These are phyloP conservation scores for Mycena crocata DNA, from an alignment of 768 basidiomycete genomes.

Conservation along the genomic window DNA sequence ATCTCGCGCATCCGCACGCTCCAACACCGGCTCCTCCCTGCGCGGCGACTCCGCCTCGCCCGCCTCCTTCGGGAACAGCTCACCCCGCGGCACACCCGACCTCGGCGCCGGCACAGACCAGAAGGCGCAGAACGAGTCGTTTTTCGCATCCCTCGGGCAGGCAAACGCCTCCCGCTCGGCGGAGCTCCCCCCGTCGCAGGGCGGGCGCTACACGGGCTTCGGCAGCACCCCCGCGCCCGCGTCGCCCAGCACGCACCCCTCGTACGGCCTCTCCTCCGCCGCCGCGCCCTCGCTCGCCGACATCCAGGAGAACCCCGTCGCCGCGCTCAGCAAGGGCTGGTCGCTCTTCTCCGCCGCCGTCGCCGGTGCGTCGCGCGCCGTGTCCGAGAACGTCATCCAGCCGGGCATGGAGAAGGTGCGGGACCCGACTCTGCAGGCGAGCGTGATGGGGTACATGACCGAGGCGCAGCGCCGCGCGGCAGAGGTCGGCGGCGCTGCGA, in stretches of 20 bases:
- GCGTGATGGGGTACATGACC: slow-evolving; percentile 76
- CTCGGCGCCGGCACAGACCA: slow-evolving; percentile 59
- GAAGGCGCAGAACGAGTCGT: slow-evolving; percentile 87
- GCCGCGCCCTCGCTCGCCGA: slow-evolving; percentile 84
- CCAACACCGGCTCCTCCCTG: slow-evolving; percentile 56
- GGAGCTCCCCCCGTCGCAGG: slow-evolving; percentile 91
- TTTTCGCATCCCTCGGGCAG: slow-evolving; percentile 86
- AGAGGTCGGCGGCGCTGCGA: slow-evolving; percentile 70
- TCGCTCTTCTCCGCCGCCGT: slow-evolving; percentile 92
- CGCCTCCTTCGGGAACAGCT: slow-evolving; percentile 58
- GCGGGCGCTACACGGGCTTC: slow-evolving; percentile 94
- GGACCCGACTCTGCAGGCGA: slow-evolving; percentile 85
- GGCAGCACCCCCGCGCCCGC: slow-evolving; percentile 83
- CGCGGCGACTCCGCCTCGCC: slow-evolving; percentile 71
- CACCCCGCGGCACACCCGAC: slow-evolving; percentile 58
- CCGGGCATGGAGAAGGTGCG: slow-evolving; percentile 85
- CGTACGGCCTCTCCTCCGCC: slow-evolving; percentile 80
- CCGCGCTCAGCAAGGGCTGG: slow-evolving; percentile 94
- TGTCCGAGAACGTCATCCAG: slow-evolving; percentile 90
- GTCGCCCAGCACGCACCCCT: slow-evolving; percentile 66
- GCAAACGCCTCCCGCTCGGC: slow-evolving; percentile 83
- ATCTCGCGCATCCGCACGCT: slow-evolving; percentile 78
- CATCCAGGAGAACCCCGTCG: slow-evolving; percentile 86
- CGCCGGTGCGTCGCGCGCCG: slow-evolving; percentile 78
- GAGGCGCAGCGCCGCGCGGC: slow-evolving; percentile 77